These are phyloP conservation scores for Byssochlamys sp. DNA, from an alignment of 2,329 filamentous ascomycete genomes.

Conservation along the genomic window DNA sequence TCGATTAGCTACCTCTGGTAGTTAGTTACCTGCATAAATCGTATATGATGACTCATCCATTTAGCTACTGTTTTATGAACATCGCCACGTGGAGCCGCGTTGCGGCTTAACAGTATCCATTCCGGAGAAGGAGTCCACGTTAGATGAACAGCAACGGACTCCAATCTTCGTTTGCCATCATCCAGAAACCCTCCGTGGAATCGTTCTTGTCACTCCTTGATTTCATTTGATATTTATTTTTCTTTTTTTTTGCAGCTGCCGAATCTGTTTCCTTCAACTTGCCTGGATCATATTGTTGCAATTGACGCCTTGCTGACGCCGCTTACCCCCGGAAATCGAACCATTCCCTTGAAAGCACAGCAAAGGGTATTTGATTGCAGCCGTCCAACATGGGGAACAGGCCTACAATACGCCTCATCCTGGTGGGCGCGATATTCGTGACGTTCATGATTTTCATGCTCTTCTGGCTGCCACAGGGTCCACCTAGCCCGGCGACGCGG, in stretches of 20 bases:
- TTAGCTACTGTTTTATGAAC: not conserved
- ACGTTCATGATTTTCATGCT: constrained; percentile 29
- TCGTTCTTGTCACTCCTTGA: not conserved
- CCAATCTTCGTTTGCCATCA: not conserved
- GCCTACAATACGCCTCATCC: constrained; percentile 28
- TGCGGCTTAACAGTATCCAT: not conserved
- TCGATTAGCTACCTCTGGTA: too few species aligned
- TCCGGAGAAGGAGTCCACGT: not conserved
- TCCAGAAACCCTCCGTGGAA: not conserved
- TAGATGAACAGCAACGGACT: not conserved
- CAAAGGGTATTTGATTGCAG: not conserved
- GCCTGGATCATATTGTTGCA: not conserved
- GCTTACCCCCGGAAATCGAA: not conserved
- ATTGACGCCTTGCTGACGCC: not conserved
- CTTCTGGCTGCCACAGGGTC: constrained; percentile 28
- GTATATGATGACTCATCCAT: not conserved
- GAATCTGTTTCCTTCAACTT: not conserved
- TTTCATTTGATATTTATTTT: not conserved
- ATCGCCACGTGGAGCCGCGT: not conserved
- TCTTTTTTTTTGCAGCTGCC: not conserved
- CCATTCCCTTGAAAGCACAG: not conserved
- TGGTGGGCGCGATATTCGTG: constrained; percentile 22
- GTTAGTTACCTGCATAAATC: not conserved
- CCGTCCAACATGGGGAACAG: constrained; percentile 25
- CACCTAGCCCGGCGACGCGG: constrained; percentile 28